Base-by-base conservation (phyloP, 2,329 filamentous ascomycete genomes). In the Claviceps quebecensis region DNA sequence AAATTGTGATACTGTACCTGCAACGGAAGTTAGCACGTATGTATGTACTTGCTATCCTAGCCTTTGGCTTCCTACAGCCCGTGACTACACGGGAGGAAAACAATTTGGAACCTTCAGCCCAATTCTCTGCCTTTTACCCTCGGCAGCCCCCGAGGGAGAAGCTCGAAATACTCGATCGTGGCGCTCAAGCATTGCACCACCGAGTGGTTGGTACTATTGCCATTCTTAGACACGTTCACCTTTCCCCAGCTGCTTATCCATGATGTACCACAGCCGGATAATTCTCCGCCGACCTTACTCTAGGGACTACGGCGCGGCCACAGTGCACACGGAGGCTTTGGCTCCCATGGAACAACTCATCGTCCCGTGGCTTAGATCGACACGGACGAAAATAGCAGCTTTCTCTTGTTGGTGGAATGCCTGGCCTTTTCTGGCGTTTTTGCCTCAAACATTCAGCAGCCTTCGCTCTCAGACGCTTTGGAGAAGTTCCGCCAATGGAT, bases 221-320 rank as follows among this genome's bases (percentile, higher is more conserved):
- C 41, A 46, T 39, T 48, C 5, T 48, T 17, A 41, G 37, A 41
- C 26, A 51, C 4, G 11, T 39, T 41, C 13, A 48, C 38, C 44
- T 37, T 23, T 17, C 16, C 23, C 6, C 3, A 23, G 17, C 26
- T 51, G 29, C 37, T 36, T 19, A 11, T 47, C 19, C 5, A 22
- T 43, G 22, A 34, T 45, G n/a, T 38, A 7, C 17, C 36, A 37
- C 13, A 36, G 40, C 29, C 16, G 34, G 11, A 45, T 14, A 4
- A 16, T 13, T 38, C 23, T 41, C 16, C 36, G 17, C n/a, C 36
- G 5, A 36, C n/a, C n/a, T 41, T 16, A 14, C 16, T 19, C 22
- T 22, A 6, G 22, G 14, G 36, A 9, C 39, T 51, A 57, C 19
- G 54, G 53, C 44, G 52, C 47, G n/a, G 51, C 41, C n/a, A 55